These are phyloP conservation scores for Ustilago loliicola DNA, from an alignment of 1,284 basidiomycete species.

Conservation along the genomic window DNA sequence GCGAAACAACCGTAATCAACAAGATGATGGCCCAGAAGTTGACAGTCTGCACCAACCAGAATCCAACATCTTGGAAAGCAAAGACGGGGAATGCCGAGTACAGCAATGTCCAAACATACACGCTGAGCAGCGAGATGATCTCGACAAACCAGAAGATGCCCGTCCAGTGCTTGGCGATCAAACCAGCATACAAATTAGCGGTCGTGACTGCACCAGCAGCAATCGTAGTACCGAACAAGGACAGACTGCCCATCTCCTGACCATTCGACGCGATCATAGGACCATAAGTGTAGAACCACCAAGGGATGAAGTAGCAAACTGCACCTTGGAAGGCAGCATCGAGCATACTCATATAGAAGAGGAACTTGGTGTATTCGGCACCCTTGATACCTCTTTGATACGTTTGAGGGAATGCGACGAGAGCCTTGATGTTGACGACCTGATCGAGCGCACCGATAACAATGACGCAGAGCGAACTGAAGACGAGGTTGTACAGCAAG, in stretches of 20 bases:
- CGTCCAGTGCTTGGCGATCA: constrained; percentile 58
- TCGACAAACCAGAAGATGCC: constrained; percentile 61
- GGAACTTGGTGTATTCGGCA: constrained; percentile 88
- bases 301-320: constrained; percentile 91
- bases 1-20: constrained; percentile 57
- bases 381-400: constrained; percentile 93
- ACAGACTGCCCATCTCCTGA: constrained; percentile 74
- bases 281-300: constrained; percentile 78
- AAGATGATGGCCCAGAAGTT: constrained; percentile 61
- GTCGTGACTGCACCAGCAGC: constrained; percentile 86
- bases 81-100: constrained; percentile 61
- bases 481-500: constrained; percentile 83
- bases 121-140: constrained; percentile 59
- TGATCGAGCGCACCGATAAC: constrained; percentile 96
- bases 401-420: constrained; percentile 90
- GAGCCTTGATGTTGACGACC: constrained; percentile 90
- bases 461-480: constrained; percentile 93
- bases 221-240: constrained; percentile 93
- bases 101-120: constrained; percentile 59
- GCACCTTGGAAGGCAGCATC: constrained; percentile 94
- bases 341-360: constrained; percentile 95
- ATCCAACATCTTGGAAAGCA: constrained; percentile 52
- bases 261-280: constrained; percentile 55
- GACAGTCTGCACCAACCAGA: constrained; percentile 57
- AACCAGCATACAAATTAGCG: constrained; percentile 76